phyloP scores from a whole-genome alignment of 176 grass and related monocot genomes.

The Coix lacrymajobi region DNA sequence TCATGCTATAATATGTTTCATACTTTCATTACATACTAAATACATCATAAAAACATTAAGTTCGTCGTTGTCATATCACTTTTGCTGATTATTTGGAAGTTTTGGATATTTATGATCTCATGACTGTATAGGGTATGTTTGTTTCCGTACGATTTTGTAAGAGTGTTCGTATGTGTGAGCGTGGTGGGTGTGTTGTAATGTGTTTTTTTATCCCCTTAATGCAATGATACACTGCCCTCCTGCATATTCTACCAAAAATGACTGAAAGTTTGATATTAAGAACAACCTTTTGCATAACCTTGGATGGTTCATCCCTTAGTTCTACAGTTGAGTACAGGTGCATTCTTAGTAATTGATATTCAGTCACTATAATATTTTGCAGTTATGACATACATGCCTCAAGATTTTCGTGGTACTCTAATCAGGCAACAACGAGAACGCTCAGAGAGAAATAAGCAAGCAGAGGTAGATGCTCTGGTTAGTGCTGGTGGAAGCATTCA shows the following conservation, averaged over 20 bases:
- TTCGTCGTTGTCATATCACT: conserved; percentile 1
- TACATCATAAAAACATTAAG: neutral
- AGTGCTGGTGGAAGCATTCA: conserved; percentile 74
- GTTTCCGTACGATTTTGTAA: too few relatives aligned
- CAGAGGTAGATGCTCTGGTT: conserved; percentile 74
- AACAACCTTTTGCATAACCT: conserved; percentile 5
- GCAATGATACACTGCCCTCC: neutral
- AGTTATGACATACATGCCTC: conserved; percentile 99
- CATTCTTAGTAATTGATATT: conserved; percentile 22
- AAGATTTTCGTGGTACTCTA: conserved; percentile 89
- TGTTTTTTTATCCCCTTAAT: neutral
- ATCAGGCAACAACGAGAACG: conserved; percentile 92
- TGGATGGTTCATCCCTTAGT: neutral
- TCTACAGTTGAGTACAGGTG: conserved; percentile 1
- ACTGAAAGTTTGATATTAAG: neutral
- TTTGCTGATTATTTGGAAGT: neutral
- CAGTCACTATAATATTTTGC: conserved; percentile 45
- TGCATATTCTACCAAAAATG: neutral
- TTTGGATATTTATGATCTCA: neutral
- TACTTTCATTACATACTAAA: neutral
- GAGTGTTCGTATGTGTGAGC: too few relatives aligned
- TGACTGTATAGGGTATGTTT: neutral
- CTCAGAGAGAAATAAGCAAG: conserved; percentile 95
- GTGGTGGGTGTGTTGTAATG: too few relatives aligned
- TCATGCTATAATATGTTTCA: neutral